These are phyloP conservation scores for Stylosanthes scabra DNA, from an alignment of 331 rosid genomes.

Conservation along the genomic window DNA sequence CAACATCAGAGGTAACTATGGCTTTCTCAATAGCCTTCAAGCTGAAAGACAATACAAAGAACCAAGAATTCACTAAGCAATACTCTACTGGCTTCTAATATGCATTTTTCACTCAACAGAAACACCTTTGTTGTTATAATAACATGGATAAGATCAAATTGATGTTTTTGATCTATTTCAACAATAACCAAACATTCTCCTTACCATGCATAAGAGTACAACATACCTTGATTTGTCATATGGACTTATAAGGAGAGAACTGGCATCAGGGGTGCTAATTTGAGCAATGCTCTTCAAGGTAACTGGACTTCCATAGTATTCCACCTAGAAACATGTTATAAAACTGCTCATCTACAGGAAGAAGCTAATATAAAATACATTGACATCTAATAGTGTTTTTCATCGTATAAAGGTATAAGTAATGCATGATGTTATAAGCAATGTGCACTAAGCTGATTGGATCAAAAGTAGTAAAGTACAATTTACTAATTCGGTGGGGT, in stretches of 20 bases:
- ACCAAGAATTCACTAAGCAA: constrained; percentile 17
- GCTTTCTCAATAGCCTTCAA: constrained; percentile 97
- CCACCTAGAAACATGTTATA: constrained; percentile 68
- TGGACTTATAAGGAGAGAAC: constrained; percentile 87
- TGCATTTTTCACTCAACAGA: not conserved
- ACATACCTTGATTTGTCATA: constrained; percentile 93
- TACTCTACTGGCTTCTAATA: constrained; percentile 9
- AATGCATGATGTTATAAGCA: not conserved
- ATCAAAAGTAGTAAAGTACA: constrained; percentile 19
- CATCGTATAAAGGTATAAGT: constrained; percentile 23
- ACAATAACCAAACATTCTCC: constrained; percentile 3
- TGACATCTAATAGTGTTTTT: not conserved
- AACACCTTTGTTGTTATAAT: not conserved
- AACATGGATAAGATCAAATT: constrained; percentile 28
- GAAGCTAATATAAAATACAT: constrained; percentile 3
- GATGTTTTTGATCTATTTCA: constrained; percentile 20
- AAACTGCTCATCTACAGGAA: constrained; percentile 35
- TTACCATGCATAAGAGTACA: not conserved
- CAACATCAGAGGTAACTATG: constrained; percentile 83
- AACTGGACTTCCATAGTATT: constrained; percentile 93
- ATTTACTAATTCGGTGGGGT: not conserved
- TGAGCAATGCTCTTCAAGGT: constrained; percentile 97
- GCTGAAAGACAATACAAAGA: constrained; percentile 57
- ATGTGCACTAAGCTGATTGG: constrained; percentile 18
- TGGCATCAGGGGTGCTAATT: constrained; percentile 89